These are phyloP conservation scores for Sextonia rubra DNA, from an alignment of 164 flowering plant genomes.

Conservation along the genomic window DNA sequence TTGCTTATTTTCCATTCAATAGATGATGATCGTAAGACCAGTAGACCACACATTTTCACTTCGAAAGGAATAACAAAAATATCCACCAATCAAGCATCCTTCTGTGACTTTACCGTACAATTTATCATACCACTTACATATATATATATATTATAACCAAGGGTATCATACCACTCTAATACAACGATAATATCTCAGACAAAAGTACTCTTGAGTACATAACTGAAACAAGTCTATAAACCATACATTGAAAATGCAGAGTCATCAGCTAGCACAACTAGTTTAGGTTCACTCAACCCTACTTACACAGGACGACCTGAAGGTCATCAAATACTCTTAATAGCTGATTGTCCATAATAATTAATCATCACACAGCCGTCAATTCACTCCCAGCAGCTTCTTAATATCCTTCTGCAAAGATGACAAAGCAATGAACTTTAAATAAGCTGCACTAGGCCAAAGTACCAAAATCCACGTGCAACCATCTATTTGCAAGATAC, in stretches of 20 bases:
- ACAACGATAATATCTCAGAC: neutral
- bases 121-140: neutral
- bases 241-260: too few species aligned
- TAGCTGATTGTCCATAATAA: neutral
- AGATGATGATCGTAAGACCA: too few species aligned
- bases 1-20: too few species aligned
- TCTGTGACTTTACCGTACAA: neutral
- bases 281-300: too few species aligned
- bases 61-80: neutral
- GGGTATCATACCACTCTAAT: too few species aligned
- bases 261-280: too few species aligned
- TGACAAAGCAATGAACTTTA: neutral
- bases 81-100: neutral
- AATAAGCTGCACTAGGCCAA: too few species aligned
- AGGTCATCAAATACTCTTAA: neutral
- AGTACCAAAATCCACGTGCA: neutral
- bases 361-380: neutral
- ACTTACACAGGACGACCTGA: neutral
- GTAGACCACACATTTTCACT: too few species aligned
- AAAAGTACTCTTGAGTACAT: neutral
- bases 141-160: too few species aligned
- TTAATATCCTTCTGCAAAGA: conserved; percentile 38
- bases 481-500: neutral
- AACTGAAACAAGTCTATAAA: too few species aligned
- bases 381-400: conserved; percentile 28